A percentile compares a stretch with the other conserved stretches of the same genome.
These are phyloP conservation scores for Agaricales sp. DNA, from an alignment of 1,284 basidiomycete species.

Conservation along the genomic window DNA sequence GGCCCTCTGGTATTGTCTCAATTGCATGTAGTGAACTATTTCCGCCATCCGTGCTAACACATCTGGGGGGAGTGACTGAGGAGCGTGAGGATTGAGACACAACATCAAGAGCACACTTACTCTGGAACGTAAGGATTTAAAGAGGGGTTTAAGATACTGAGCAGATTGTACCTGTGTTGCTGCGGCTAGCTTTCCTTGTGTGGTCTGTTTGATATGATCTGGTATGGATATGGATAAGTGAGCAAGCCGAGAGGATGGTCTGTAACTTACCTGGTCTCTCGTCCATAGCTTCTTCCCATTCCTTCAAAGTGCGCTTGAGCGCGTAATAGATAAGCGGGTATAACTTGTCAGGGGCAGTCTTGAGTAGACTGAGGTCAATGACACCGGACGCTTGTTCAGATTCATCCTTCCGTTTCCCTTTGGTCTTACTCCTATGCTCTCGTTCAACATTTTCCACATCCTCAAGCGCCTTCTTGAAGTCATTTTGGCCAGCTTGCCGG, in stretches of 20 bases:
- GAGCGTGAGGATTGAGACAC: not conserved
- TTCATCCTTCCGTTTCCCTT: conserved; percentile 57
- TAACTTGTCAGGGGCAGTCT: conserved; percentile 90
- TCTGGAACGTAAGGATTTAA: conserved; percentile 80
- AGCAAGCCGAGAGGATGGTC: not conserved
- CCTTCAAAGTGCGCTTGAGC: conserved; percentile 84
- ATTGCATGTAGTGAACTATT: conserved; percentile 95
- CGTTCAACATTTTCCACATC: conserved; percentile 83
- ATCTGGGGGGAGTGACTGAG: conserved; percentile 72
- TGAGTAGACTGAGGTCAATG: conserved; percentile 75
- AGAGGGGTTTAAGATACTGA: conserved; percentile 94
- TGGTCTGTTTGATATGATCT: conserved; percentile 77
- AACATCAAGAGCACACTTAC: conserved; percentile 33
- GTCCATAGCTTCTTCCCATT: conserved; percentile 94
- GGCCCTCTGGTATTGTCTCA: conserved; percentile 86
- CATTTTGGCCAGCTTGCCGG: conserved; percentile 76
- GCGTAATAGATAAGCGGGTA: conserved; percentile 98
- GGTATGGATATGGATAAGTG: conserved; percentile 7
- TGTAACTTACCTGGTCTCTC: conserved; percentile 78
- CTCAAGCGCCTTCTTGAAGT: conserved; percentile 89
- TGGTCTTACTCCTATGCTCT: conserved; percentile 50
- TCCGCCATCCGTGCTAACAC: conserved; percentile 87
- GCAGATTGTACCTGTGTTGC: conserved; percentile 95
- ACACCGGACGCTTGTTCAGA: conserved; percentile 39
- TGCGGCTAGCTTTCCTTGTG: conserved; percentile 88